Conservation (phyloP, 2,329 filamentous ascomycete genomes). For the Blastomyces silverae region DNA sequence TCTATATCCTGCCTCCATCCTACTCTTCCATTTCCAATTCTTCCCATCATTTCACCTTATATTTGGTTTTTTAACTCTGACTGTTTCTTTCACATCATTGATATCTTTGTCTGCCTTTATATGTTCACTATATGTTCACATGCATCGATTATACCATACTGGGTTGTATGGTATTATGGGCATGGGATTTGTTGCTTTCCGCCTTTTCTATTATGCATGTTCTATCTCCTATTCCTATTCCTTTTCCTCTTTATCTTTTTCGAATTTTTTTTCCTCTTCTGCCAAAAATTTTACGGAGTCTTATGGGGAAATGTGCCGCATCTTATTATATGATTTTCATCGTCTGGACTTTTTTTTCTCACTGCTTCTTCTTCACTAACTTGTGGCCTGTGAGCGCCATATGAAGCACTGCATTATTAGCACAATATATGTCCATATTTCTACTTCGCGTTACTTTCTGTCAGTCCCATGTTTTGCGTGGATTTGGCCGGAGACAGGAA, state of each 20-base stretch:
- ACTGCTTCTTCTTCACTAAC: not conserved
- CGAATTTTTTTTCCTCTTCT: not conserved
- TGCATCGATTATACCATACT: not conserved
- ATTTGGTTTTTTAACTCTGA: not conserved
- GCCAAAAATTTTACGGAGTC: not conserved
- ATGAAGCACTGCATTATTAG: constrained; percentile 1
- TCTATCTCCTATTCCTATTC: not conserved
- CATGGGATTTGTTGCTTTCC: not conserved
- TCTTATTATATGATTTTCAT: not conserved
- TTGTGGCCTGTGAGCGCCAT: not conserved
- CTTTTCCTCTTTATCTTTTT: not conserved
- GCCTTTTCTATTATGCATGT: not conserved
- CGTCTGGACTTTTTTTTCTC: not conserved
- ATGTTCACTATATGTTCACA: not conserved
- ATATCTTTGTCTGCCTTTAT: not conserved
- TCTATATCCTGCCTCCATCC: not conserved
- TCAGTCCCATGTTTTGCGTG: not conserved
- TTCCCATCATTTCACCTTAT: not conserved
- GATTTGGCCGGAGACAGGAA: not conserved
- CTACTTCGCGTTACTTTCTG: not conserved
- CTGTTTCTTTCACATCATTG: not conserved
- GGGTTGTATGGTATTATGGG: not conserved
- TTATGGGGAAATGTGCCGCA: not conserved
- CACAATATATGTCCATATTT: not conserved
- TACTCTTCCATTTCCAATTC: not conserved